Percentiles rank a stretch among this genome's conserved stretches.
These are phyloP conservation scores for Yamadazyma tumulicola DNA, from an alignment of 805 yeast species.

Conservation along the genomic window DNA sequence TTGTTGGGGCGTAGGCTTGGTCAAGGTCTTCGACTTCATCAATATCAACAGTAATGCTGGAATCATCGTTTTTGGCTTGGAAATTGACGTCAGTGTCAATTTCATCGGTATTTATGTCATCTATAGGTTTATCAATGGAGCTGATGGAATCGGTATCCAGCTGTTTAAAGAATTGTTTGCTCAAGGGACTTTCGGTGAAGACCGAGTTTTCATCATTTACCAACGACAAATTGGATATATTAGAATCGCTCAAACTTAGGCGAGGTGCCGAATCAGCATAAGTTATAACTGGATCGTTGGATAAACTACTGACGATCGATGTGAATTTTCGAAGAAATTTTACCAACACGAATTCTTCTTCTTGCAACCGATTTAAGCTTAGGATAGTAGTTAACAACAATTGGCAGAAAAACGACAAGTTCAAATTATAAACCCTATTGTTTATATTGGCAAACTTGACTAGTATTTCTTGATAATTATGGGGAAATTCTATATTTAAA, in stretches of 20 bases:
- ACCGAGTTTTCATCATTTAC: conserved; percentile 6
- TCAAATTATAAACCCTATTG: conserved; percentile 9
- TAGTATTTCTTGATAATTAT: conserved; percentile 5
- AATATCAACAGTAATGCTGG: background rate
- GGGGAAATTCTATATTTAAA: conserved; percentile 2
- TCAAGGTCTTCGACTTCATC: conserved; percentile 5
- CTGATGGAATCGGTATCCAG: background rate
- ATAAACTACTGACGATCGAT: background rate
- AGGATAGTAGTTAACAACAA: conserved; percentile 5
- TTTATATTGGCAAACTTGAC: conserved; percentile 11
- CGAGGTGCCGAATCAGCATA: conserved; percentile 5
- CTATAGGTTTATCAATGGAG: conserved; percentile 2
- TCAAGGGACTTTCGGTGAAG: conserved; percentile 5
- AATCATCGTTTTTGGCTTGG: background rate
- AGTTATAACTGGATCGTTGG: conserved; percentile 9
- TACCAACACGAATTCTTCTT: conserved; percentile 4
- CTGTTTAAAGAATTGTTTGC: background rate
- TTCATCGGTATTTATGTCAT: background rate
- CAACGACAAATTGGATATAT: conserved; percentile 11
- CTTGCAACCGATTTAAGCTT: background rate
- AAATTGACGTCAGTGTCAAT: background rate
- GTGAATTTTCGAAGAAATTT: conserved; percentile 8
- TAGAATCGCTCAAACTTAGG: conserved; percentile 13
- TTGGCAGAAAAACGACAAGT: conserved; percentile 8
- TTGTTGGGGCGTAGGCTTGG: conserved; percentile 2